These are phyloP conservation scores for Aspergillus campestris DNA, from an alignment of 495 filamentous ascomycete species.

Conservation along the genomic window DNA sequence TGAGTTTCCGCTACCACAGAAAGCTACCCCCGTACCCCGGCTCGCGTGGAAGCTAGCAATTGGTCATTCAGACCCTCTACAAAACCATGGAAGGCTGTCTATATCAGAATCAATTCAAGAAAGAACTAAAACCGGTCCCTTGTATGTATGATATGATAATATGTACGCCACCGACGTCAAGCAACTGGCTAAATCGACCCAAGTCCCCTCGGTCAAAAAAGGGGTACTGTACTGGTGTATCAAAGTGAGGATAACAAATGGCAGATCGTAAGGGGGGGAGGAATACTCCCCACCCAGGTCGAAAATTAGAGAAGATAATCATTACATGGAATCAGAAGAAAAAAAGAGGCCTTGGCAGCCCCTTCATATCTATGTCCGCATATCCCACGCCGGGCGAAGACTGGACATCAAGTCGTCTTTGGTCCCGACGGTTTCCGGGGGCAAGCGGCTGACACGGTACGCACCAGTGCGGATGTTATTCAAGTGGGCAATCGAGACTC, in stretches of 20 bases:
- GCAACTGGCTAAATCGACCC: constrained; percentile 12
- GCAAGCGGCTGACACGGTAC: constrained; percentile 81
- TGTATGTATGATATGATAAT: constrained; percentile 4
- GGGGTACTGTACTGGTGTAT: constrained; percentile 12
- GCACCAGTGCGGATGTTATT: constrained; percentile 80
- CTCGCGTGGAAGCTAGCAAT: background rate
- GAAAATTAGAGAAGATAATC: constrained; percentile 22
- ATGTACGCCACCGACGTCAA: constrained; percentile 11
- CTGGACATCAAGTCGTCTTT: constrained; percentile 58
- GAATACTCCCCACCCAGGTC: constrained; percentile 22
- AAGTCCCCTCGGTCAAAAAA: constrained; percentile 11
- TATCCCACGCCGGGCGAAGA: constrained; percentile 73
- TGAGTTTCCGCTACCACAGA: too few relatives aligned
- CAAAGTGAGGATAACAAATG: constrained; percentile 15
- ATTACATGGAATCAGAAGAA: constrained; percentile 15
- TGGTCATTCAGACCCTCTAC: background rate
- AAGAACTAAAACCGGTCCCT: constrained; percentile 5
- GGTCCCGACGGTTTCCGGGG: constrained; percentile 74
- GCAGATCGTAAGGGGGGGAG: constrained; percentile 25
- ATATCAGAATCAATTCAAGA: constrained; percentile 11
- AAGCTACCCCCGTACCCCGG: too few relatives aligned
- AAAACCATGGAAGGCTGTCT: constrained; percentile 13
- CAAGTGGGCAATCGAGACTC: constrained; percentile 61
- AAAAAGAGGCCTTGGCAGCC: constrained; percentile 1
- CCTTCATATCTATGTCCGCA: constrained; percentile 33